Percentiles rank a stretch among this genome's conserved stretches.
phyloP scores from a whole-genome alignment of 2,329 filamentous ascomycete genomes.

The Colletotrichum costaricense region DNA sequence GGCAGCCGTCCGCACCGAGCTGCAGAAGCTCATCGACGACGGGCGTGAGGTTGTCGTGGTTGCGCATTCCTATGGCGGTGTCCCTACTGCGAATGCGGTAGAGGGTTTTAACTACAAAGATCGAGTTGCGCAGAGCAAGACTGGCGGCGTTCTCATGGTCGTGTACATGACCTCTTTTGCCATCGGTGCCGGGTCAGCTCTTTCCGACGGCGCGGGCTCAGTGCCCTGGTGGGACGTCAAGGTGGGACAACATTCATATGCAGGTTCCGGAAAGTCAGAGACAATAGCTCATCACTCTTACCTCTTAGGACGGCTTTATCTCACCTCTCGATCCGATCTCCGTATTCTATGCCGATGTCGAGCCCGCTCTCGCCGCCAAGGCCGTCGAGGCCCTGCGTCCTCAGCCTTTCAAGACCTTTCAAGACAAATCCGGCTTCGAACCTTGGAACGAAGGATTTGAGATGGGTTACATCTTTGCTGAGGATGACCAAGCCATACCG shows the following conservation, averaged over 20 bases:
- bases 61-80: constrained; percentile 56
- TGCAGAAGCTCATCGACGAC: constrained; percentile 43
- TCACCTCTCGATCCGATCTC: not conserved
- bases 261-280: not conserved
- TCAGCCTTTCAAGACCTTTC: constrained; percentile 33
- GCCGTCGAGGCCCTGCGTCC: constrained; percentile 24
- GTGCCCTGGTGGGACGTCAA: constrained; percentile 40
- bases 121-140: constrained; percentile 42
- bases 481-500: constrained; percentile 39
- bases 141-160: constrained; percentile 50
- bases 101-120: constrained; percentile 47
- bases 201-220: constrained; percentile 37
- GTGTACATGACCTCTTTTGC: constrained; percentile 49
- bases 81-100: constrained; percentile 50
- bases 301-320: constrained; percentile 6
- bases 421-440: constrained; percentile 38
- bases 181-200: constrained; percentile 38
- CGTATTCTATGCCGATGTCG: constrained; percentile 41
- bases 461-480: constrained; percentile 41
- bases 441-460: constrained; percentile 42
- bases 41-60: constrained; percentile 54
- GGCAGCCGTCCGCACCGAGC: constrained; percentile 40
- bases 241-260: constrained; percentile 24
- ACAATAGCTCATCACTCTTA: constrained; percentile 26
- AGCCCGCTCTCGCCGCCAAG: constrained; percentile 18